Evolutionary conservation across 441 rosid species (phyloP).

Genomic region (Daphne laureola): DNA sequence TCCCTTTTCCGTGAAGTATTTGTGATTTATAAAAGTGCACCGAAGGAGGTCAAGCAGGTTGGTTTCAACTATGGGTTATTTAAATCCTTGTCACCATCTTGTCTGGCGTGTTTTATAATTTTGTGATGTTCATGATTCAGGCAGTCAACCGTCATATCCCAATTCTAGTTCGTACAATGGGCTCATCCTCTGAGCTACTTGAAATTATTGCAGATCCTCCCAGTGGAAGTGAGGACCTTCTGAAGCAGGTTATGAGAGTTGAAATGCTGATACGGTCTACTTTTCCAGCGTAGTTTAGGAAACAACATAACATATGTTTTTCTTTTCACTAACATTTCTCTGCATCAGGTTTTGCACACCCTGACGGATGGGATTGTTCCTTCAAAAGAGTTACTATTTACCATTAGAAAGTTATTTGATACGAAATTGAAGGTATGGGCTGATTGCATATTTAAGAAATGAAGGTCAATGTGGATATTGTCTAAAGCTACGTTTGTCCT

Average conservation of each 20-base stretch:
- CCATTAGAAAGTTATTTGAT: conserved; percentile 81
- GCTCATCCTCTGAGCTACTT: conserved; percentile 84
- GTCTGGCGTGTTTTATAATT: conserved; percentile 15
- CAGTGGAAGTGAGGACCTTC: conserved; percentile 80
- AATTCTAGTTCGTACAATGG: conserved; percentile 93
- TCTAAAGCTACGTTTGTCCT: conserved; percentile 23
- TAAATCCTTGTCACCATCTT: conserved; percentile 11
- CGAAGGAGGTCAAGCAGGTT: conserved; percentile 82
- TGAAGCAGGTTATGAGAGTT: conserved; percentile 60
- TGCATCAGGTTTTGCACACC: conserved; percentile 80
- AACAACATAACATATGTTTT: conserved; percentile 14
- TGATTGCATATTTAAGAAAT: conserved; percentile 11
- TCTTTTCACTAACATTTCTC: conserved; percentile 8
- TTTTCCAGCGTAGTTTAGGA: conserved; percentile 14
- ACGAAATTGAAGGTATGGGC: conserved; percentile 75
- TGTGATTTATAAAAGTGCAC: conserved; percentile 51
- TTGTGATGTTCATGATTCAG: conserved; percentile 40
- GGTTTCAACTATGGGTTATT: conserved; percentile 16
- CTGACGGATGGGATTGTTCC: conserved; percentile 83
- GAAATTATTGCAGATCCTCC: conserved; percentile 94
- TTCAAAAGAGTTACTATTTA: conserved; percentile 66
- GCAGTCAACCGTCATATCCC: conserved; percentile 92
- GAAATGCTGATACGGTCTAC: conserved; percentile 14
- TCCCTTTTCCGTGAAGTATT: conserved; percentile 80
- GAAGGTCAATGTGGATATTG: conserved; percentile 17